Evolutionary conservation across 495 filamentous ascomycete genomes (phyloP), one percentile per base, ranked within the genome.

Genomic region (Hypoxylon lienhwacheense): DNA sequence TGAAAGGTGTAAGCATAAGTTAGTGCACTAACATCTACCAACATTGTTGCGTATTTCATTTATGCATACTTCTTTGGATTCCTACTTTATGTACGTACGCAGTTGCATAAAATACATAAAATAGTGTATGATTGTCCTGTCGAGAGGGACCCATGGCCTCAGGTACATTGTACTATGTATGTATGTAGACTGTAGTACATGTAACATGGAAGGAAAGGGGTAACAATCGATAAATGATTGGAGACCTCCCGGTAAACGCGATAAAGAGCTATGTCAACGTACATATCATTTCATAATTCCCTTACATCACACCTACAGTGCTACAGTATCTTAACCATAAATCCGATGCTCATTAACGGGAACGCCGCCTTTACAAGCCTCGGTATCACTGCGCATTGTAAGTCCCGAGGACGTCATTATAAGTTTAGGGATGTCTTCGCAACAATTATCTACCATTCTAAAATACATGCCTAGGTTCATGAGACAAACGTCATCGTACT

Each of bases 231-330:
- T n/a, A n/a, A n/a, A n/a, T n/a, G n/a, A 29, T 62, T 44, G 53
- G 59, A 57, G 59, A 53, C 53, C 59, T 61, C 59, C 53, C 59
- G 59, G 59, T 53, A 53, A 63, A 57, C 47, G 59, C 59, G 59
- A 62, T 48, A 14, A 47, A 53, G n/a, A n/a, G n/a, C 14, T 37
- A 15, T 56, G 47, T 61, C 35, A n/a, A n/a, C n/a, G n/a, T n/a
- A n/a, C n/a, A n/a, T n/a, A n/a, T n/a, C n/a, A n/a, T n/a, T n/a
- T n/a, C n/a, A n/a, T n/a, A n/a, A n/a, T n/a, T n/a, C n/a, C n/a
- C n/a, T n/a, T n/a, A n/a, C n/a, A n/a, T n/a, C n/a, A n/a, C n/a
- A n/a, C n/a, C n/a, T n/a, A n/a, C n/a, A n/a, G n/a, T n/a, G n/a
- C n/a, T n/a, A n/a, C n/a, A n/a, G n/a, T n/a, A n/a, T n/a, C n/a